phyloP scores from a whole-genome alignment of 768 basidiomycete genomes.

The Agrocybe pediades region DNA sequence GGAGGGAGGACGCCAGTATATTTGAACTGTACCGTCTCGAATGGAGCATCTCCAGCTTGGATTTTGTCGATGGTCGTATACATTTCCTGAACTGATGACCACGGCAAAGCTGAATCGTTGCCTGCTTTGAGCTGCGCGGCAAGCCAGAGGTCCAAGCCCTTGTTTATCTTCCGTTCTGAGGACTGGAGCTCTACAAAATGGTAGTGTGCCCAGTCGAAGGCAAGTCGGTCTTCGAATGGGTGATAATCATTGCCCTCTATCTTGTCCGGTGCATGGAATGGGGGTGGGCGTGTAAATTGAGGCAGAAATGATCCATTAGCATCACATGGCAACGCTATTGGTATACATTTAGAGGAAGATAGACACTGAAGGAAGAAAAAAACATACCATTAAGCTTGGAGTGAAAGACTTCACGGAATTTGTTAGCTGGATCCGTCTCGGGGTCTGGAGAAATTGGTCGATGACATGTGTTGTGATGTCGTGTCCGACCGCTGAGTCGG shows the following conservation, averaged over 20 bases:
- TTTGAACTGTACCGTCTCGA: too few species aligned
- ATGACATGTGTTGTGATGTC: too few species aligned
- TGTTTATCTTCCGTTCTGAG: slow-evolving; percentile 19
- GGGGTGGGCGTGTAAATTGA: background rate
- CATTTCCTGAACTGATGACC: slow-evolving; percentile 17
- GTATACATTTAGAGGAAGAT: too few species aligned
- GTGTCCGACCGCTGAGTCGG: too few species aligned
- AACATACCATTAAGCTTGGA: too few species aligned
- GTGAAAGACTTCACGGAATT: too few species aligned
- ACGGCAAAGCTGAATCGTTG: slow-evolving; percentile 12
- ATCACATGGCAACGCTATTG: slow-evolving; percentile 16
- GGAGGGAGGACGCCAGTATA: too few species aligned
- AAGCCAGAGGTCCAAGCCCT: slow-evolving; percentile 24
- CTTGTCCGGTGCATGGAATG: slow-evolving; percentile 9
- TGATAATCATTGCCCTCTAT: too few species aligned
- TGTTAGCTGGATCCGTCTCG: too few species aligned
- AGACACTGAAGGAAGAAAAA: too few species aligned
- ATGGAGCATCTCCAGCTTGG: too few species aligned
- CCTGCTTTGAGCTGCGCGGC: slow-evolving; percentile 17
- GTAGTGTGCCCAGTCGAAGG: slow-evolving; percentile 30
- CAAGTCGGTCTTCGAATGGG: slow-evolving; percentile 24
- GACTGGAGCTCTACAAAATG: slow-evolving; percentile 25
- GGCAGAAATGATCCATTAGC: slow-evolving; percentile 12
- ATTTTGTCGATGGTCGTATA: background rate
- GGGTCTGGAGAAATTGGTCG: too few species aligned